phyloP scores from a whole-genome alignment of 305 asterid species.

The Fraxinus greggii region DNA sequence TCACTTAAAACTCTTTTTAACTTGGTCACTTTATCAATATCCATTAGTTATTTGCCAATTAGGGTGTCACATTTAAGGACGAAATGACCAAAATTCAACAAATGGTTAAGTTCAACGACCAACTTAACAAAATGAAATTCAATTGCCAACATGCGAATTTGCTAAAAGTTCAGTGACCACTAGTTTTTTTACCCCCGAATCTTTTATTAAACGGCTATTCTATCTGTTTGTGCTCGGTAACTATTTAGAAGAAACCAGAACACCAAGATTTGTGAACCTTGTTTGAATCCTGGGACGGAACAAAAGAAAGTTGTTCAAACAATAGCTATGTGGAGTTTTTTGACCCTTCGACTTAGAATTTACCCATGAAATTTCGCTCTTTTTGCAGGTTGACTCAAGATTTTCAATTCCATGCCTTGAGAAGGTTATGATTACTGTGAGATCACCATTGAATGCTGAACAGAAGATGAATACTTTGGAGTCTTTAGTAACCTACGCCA shows the following conservation, averaged over 20 bases:
- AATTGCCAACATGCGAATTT: neutral
- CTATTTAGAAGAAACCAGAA: neutral
- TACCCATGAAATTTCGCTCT: neutral
- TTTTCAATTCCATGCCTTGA: conserved; percentile 74
- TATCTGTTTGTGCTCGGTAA: neutral
- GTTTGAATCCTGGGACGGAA: neutral
- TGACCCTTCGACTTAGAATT: neutral
- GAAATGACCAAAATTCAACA: neutral
- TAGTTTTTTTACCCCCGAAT: neutral
- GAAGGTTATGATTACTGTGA: conserved; percentile 65
- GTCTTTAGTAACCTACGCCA: conserved; percentile 60
- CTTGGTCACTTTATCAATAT: neutral
- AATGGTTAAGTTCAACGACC: neutral
- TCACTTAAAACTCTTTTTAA: neutral
- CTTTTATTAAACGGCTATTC: neutral
- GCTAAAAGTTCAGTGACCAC: neutral
- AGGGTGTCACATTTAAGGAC: neutral
- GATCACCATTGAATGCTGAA: conserved; percentile 92
- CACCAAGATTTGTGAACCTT: neutral
- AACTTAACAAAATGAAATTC: no score
- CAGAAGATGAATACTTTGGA: conserved; percentile 88
- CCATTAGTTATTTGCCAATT: neutral
- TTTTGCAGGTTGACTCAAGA: conserved; percentile 63
- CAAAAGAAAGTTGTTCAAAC: neutral
- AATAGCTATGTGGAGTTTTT: neutral